Conservation (phyloP, 1,284 basidiomycete species). For the Marasmius sp. region DNA sequence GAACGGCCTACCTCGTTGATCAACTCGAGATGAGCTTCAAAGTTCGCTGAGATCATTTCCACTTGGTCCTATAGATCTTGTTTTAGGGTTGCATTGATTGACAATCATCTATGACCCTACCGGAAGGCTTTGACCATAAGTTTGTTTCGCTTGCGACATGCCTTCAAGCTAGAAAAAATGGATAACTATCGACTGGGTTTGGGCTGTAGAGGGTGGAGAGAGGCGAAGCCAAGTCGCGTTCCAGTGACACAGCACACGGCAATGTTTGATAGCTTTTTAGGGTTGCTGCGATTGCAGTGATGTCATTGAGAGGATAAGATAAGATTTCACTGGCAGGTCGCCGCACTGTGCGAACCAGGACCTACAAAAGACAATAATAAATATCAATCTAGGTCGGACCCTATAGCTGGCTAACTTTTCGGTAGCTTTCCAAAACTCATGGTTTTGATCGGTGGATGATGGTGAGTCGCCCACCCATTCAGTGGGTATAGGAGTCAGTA, state of each 20-base stretch:
- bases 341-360: no score
- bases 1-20: constrained; percentile 54
- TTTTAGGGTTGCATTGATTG: constrained; percentile 9
- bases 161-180: neutral
- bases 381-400: no score
- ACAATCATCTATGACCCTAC: constrained; percentile 29
- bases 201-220: neutral
- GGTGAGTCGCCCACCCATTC: no score
- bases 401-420: no score
- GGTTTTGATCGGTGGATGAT: no score
- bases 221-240: neutral
- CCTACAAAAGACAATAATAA: no score
- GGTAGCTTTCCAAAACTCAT: no score
- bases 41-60: constrained; percentile 48
- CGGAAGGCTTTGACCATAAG: constrained; percentile 50
- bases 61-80: constrained; percentile 50
- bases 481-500: no score
- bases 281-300: neutral
- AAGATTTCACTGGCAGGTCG: neutral
- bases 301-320: neutral
- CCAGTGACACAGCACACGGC: neutral
- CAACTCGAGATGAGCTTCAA: constrained; percentile 64
- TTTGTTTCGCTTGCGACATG: constrained; percentile 22
- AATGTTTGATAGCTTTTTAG: no score
- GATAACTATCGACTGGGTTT: neutral